Base-by-base conservation (phyloP, 78 protist genomes). In the Bodo saltans region DNA sequence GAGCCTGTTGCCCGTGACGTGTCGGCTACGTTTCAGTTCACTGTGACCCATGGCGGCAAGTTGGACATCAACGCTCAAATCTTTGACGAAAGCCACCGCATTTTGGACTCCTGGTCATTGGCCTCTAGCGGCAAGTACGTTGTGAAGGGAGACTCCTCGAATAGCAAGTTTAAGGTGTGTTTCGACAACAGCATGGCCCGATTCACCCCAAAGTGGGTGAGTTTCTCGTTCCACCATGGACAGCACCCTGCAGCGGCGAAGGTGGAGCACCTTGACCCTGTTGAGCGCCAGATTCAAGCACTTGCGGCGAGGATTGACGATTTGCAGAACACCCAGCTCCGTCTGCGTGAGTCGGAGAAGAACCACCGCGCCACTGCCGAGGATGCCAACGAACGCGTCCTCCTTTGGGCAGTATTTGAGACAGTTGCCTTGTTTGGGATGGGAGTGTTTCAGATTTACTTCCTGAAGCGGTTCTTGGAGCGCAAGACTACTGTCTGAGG, bases 341-440 rank as follows among this genome's bases (percentile, higher is more conserved):
- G 91, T 74, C 83, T 95, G 81, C 75, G 84, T 37, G 71, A 85
- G 70, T 86, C 94, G 68, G 98, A 95, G 85, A 42, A 76, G 27
- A 68, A 69, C 33, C 98, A 95, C 87, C 84, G 96, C 73, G 80
- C 78, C 60, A 91, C 93, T 26, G 35, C 67, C 81, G 98, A 95
- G 85, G 41, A 83, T 53, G 92, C 98, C 34, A 89, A 92, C 89
- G 47, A 90, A 23, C 88, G 95, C 67, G 94, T 95, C 52, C 80
- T 93, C 40, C 91, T 89, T 90, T 95, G 95, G 95, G 88, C 96
- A 30, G 39, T 93, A 84, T 92, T 95, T 68, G 96, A 95, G 88
- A 88, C 90, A 3, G 52, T 80, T 60, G 88, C 90, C 42, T 79
- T 95, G 70, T 72, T 95, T 30, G 47, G 79, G 70, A 91, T 93